Conservation (phyloP, 2,329 filamentous ascomycete species). For the Cladosporium sp. region DNA sequence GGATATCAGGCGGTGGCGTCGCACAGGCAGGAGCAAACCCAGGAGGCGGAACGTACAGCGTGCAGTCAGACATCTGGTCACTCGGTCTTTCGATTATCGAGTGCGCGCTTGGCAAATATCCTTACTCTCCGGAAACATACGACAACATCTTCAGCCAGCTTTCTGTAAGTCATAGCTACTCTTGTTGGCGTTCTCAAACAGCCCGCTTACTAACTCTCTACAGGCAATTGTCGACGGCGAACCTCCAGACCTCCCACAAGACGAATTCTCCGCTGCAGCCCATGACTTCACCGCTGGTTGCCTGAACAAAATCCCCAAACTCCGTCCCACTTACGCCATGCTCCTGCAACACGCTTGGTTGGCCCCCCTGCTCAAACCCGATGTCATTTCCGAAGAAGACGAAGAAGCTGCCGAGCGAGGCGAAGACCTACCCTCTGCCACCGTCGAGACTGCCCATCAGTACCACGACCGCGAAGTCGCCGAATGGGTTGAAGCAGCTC, state of each 20-base stretch:
- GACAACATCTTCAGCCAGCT: slow-evolving; percentile 98
- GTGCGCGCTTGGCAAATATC: slow-evolving; percentile 89
- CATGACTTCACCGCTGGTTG: slow-evolving; percentile 85
- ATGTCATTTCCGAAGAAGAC: slow-evolving; percentile 66
- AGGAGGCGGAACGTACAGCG: slow-evolving; percentile 83
- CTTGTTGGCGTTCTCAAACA: slow-evolving; percentile 9
- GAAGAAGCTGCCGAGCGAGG: slow-evolving; percentile 50
- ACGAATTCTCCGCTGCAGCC: slow-evolving; percentile 72
- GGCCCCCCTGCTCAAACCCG: slow-evolving; percentile 65
- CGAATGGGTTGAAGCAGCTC: slow-evolving; percentile 70
- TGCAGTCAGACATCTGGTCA: slow-evolving; percentile 98
- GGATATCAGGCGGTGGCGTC: slow-evolving; percentile 82
- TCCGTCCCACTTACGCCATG: slow-evolving; percentile 90
- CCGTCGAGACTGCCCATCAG: slow-evolving; percentile 30
- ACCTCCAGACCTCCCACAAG: slow-evolving; percentile 77
- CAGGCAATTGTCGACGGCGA: slow-evolving; percentile 97
- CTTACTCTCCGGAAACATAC: slow-evolving; percentile 94
- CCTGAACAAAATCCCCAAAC: slow-evolving; percentile 84
- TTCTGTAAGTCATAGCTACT: slow-evolving; percentile 61
- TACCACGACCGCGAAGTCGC: slow-evolving; percentile 73
- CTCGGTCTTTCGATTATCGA: slow-evolving; percentile 91
- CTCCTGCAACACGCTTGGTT: slow-evolving; percentile 89
- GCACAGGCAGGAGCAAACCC: slow-evolving; percentile 63
- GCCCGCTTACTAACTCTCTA: slow-evolving; percentile 18
- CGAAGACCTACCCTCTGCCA: slow-evolving; percentile 20